phyloP scores from a whole-genome alignment of 2,329 filamentous ascomycete genomes.

The Fusarium sp. region DNA sequence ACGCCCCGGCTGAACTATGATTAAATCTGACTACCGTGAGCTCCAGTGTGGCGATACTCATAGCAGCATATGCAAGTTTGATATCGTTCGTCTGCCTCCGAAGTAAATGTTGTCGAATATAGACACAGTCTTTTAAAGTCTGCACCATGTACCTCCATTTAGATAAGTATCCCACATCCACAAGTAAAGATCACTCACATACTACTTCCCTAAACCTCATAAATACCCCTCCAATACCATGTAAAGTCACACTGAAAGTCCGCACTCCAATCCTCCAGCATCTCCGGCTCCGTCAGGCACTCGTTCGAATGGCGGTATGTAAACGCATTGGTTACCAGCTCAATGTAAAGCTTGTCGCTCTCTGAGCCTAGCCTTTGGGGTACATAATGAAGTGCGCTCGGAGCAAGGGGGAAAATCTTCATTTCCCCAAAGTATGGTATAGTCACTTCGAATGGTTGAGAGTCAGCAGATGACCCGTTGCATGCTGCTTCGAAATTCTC shows the following conservation, averaged over 20 bases:
- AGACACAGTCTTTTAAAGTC: conserved; percentile 5
- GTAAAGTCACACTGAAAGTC: conserved; percentile 1
- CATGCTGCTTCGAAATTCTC: conserved; percentile 18
- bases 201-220: conserved; percentile 1
- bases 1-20: not conserved
- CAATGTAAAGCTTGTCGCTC: not conserved
- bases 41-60: conserved; percentile 2
- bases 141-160: not conserved
- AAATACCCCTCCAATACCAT: conserved; percentile 18
- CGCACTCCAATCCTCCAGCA: conserved; percentile 23
- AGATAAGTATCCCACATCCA: not conserved
- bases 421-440: conserved; percentile 37
- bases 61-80: conserved; percentile 2
- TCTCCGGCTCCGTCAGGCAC: conserved; percentile 3
- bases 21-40: not conserved
- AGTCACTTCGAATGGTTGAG: conserved; percentile 6
- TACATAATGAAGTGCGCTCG: not conserved
- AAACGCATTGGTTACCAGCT: conserved; percentile 22
- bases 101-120: conserved; percentile 2
- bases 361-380: not conserved
- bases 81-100: conserved; percentile 1
- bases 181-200: not conserved
- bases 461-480: not conserved
- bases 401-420: not conserved
- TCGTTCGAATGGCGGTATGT: conserved; percentile 5